A percentile compares a stretch with the other conserved stretches of the same genome.
Conservation (phyloP, 2,329 filamentous ascomycete genomes). For the Colletotrichum tabaci region DNA sequence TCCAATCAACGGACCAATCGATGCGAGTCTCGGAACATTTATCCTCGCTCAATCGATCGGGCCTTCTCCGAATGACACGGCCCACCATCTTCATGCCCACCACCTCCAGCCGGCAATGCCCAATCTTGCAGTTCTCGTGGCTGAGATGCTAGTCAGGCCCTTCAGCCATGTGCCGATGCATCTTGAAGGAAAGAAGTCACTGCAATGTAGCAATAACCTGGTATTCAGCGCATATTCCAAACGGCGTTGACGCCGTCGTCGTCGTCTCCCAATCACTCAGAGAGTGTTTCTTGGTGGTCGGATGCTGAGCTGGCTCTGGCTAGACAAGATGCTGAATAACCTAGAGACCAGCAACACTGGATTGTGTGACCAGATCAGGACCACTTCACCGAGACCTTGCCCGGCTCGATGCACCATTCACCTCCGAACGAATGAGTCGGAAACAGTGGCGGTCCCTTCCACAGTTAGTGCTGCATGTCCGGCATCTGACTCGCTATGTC, state of each 20-base stretch:
- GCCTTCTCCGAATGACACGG: conserved; percentile 30
- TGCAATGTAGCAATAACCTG: not conserved
- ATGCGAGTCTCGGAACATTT: conserved; percentile 30
- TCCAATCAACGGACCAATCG: conserved; percentile 24
- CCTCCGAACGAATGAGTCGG: conserved; percentile 14
- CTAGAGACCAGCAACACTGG: not conserved
- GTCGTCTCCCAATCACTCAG: not conserved
- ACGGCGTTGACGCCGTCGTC: not conserved
- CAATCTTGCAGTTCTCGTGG: conserved; percentile 6
- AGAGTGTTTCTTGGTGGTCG: not conserved
- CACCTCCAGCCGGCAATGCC: not conserved
- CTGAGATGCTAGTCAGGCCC: conserved; percentile 3
- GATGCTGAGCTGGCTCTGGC: not conserved
- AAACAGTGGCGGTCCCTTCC: conserved; percentile 10
- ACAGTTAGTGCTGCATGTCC: conserved; percentile 10
- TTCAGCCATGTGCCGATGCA: not conserved
- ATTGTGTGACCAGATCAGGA: not conserved
- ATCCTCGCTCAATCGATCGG: conserved; percentile 40
- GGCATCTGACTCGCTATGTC: conserved; percentile 26
- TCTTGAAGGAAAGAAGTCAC: conserved; percentile 15
- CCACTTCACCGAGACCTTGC: not conserved
- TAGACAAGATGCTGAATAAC: not conserved
- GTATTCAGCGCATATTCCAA: not conserved
- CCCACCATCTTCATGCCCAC: conserved; percentile 32
- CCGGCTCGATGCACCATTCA: conserved; percentile 16